phyloP scores from a whole-genome alignment of 1,284 basidiomycete species.

The Rhodotorula sp. region DNA sequence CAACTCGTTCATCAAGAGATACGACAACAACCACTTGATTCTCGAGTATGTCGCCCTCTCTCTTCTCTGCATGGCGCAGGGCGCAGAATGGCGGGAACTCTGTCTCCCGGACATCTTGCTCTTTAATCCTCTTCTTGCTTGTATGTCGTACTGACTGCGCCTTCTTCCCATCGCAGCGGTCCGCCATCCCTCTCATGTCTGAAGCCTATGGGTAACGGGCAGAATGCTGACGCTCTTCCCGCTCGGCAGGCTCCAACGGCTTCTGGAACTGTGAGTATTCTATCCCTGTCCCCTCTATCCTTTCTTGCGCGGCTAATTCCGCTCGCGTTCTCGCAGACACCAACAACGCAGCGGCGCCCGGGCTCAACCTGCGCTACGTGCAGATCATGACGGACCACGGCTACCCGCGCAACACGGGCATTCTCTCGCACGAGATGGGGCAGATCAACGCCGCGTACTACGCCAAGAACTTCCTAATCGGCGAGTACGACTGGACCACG shows the following conservation, averaged over 20 bases:
- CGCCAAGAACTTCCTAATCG: slow-evolving; percentile 3
- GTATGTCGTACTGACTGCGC: not conserved
- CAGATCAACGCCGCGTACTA: not conserved
- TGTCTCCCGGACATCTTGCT: no score
- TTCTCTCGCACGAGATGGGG: slow-evolving; percentile 8
- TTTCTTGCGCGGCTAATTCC: no score
- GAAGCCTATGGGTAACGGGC: not conserved
- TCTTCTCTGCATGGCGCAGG: no score
- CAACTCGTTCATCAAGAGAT: slow-evolving; percentile 17
- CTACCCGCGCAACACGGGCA: slow-evolving; percentile 18
- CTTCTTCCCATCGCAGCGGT: not conserved
- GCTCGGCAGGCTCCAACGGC: slow-evolving; percentile 13
- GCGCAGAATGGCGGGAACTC: no score
- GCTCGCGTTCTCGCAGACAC: not conserved
- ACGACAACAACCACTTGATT: slow-evolving; percentile 28
- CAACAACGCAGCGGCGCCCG: slow-evolving; percentile 4
- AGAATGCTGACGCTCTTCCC: not conserved
- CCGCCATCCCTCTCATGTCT: not conserved
- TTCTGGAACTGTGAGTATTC: slow-evolving; percentile 19
- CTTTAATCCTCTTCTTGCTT: no score
- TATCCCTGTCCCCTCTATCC: not conserved
- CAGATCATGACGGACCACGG: slow-evolving; percentile 29
- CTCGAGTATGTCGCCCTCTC: slow-evolving; percentile 19
- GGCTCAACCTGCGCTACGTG: not conserved
- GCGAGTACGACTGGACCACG: slow-evolving; percentile 9